phyloP scores from a whole-genome alignment of 1,139 yeast genomes.

The Sugiyamaella castrensis region DNA sequence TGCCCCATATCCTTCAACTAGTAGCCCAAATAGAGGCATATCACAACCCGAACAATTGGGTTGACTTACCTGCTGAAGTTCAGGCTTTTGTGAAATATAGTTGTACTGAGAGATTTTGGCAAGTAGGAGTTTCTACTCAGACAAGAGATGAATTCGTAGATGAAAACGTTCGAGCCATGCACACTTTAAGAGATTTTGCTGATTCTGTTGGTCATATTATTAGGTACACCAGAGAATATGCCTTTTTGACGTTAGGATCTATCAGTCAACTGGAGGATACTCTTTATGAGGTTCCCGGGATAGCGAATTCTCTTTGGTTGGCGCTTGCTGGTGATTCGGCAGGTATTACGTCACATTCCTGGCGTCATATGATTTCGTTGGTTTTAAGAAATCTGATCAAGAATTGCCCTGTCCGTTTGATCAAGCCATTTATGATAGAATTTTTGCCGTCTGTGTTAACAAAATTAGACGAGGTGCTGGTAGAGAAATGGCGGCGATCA shows the following conservation, averaged over 20 bases:
- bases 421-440: constrained; percentile 67
- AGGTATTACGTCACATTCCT: constrained; percentile 90
- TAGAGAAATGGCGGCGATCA: constrained; percentile 71
- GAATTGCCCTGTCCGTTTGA: constrained; percentile 75
- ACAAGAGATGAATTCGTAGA: constrained; percentile 92
- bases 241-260: constrained; percentile 84
- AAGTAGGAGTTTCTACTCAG: constrained; percentile 93
- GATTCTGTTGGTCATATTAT: constrained; percentile 97
- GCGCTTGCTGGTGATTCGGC: constrained; percentile 81
- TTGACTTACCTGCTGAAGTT: constrained; percentile 78
- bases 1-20: constrained; percentile 85
- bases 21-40: constrained; percentile 90
- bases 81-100: constrained; percentile 86
- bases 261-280: constrained; percentile 89
- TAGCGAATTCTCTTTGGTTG: constrained; percentile 73
- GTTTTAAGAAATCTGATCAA: constrained; percentile 83
- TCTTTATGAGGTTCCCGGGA: constrained; percentile 78
- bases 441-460: constrained; percentile 72
- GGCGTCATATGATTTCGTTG: constrained; percentile 94
- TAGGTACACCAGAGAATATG: constrained; percentile 93
- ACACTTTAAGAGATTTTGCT: constrained; percentile 91
- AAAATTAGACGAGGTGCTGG: constrained; percentile 69
- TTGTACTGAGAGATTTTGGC: constrained; percentile 95
- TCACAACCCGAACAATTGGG: constrained; percentile 92
- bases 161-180: constrained; percentile 91